These are phyloP conservation scores for Candida oleophila DNA, from an alignment of 805 yeast genomes.

Conservation along the genomic window DNA sequence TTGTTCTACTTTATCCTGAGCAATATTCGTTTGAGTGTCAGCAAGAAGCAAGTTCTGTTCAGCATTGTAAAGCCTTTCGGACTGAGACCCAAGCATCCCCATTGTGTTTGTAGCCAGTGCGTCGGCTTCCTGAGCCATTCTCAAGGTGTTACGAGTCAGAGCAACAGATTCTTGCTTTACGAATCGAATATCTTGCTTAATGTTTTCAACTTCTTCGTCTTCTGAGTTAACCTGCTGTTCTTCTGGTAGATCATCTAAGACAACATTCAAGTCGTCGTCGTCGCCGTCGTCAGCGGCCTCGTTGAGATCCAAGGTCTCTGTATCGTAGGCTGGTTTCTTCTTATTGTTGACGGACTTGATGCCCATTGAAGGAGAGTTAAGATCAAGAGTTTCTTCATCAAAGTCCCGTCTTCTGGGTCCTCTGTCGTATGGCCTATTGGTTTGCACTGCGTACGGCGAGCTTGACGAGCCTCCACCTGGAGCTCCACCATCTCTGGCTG, in stretches of 20 bases:
- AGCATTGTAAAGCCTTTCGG: conserved; percentile 77
- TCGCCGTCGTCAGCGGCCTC: conserved; percentile 26
- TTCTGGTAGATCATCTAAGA: conserved; percentile 35
- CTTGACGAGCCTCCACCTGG: background rate
- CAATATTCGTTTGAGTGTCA: conserved; percentile 76
- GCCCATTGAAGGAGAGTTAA: conserved; percentile 14
- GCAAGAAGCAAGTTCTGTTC: conserved; percentile 77
- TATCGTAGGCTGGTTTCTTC: conserved; percentile 20
- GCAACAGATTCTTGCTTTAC: conserved; percentile 85
- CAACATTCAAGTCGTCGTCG: conserved; percentile 40
- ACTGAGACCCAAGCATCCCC: conserved; percentile 92
- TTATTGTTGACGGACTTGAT: conserved; percentile 1
- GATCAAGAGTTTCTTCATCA: conserved; percentile 36
- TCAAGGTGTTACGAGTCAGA: conserved; percentile 78
- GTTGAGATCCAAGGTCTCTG: conserved; percentile 32
- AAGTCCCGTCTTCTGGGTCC: conserved; percentile 6
- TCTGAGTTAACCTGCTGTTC: conserved; percentile 51
- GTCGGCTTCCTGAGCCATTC: conserved; percentile 49
- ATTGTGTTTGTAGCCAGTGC: conserved; percentile 63
- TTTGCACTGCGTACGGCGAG: conserved; percentile 2
- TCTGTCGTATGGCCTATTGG: conserved; percentile 4
- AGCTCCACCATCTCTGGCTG: background rate
- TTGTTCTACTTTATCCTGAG: conserved; percentile 79
- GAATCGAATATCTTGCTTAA: conserved; percentile 78
- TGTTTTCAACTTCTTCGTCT: conserved; percentile 86